Evolutionary conservation across 306 rosid species (phyloP), one percentile per base, ranked within the genome.

Genomic region (Macrotyloma uniflorum): DNA sequence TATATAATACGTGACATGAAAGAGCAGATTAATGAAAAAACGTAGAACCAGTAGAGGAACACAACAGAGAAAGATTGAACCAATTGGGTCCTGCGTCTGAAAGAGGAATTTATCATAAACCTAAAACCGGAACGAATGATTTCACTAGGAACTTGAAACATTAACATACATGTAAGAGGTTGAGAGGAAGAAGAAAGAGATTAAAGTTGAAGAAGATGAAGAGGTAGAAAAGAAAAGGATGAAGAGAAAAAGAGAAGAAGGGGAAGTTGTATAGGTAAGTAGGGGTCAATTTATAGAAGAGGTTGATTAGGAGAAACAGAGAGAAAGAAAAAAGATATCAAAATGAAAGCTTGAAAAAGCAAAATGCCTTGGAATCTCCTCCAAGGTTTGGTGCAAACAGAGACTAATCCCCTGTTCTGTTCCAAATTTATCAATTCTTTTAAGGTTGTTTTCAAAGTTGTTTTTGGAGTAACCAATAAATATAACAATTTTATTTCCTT

Each of bases 31-130:
- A 83, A 77, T 75, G 98, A 93, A 35, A 93, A 93, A 36, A 90
- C 98, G 64, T 93, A 93, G 82, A 93, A 93, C 98, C 98, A 93
- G 85, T 93, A 87, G 33, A 93, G 97, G 83, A 93, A 93, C 14
- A 91, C 89, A 22, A 93, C 96, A 4, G 98, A 93, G 90, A 93
- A 91, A 59, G 98, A 93, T 81, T 93, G 98, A 86, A 93, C 97
- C 23, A 93, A 64, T 71, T 91, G 98, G 77, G 98, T 91, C 79
- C 92, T 87, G 81, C 95, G 97, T 69, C 97, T 79, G 62, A 90
- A 82, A 43, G 97, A 83, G 70, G 97, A 93, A 76, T 90, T 42
- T 42, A 42, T 42, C 47, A 42, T 42, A 42, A 42, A 42, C 47
- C 47, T 42, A 42, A 42, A 12, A 4, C 47, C 47, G 47, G 47